These are phyloP conservation scores for Pyrenophora tritici-repentis DNA, from an alignment of 2,329 filamentous ascomycete genomes.

Conservation along the genomic window DNA sequence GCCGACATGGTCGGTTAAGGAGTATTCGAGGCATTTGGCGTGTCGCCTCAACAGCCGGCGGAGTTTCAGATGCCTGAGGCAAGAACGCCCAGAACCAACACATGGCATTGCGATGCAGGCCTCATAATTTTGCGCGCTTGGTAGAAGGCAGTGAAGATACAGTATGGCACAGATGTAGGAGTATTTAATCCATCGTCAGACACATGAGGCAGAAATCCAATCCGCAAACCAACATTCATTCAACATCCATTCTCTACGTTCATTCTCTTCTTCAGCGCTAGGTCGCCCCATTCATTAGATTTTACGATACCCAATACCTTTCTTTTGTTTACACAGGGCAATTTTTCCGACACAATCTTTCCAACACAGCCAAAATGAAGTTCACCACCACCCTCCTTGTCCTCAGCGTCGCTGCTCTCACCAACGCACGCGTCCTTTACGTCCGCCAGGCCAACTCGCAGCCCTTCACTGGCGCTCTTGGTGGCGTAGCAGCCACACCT, in stretches of 20 bases:
- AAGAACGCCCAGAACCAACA: conserved; percentile 1
- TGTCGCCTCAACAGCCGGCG: conserved; percentile 14
- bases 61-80: conserved; percentile 32
- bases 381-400: conserved; percentile 24
- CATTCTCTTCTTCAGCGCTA: conserved; percentile 27
- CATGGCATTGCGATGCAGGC: conserved; percentile 17
- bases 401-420: conserved; percentile 23
- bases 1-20: conserved; percentile 18
- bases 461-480: conserved; percentile 55
- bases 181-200: not conserved
- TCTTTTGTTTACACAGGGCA: not conserved
- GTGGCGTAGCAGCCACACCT: conserved; percentile 60
- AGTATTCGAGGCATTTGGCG: conserved; percentile 20
- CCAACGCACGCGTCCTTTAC: conserved; percentile 26
- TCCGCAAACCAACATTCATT: conserved; percentile 1
- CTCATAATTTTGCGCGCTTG: conserved; percentile 11
- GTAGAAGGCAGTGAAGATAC: not conserved
- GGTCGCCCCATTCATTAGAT: conserved; percentile 23
- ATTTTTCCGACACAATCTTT: not conserved
- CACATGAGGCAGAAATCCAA: not conserved
- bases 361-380: conserved; percentile 28
- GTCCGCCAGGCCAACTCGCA: conserved; percentile 37
- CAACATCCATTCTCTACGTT: conserved; percentile 4
- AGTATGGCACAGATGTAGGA: not conserved
- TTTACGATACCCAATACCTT: conserved; percentile 8